Percentiles rank a stretch among this genome's conserved stretches.
Evolutionary conservation across 1,284 basidiomycete species (phyloP).

Genomic region (Ustilago sp.): DNA sequence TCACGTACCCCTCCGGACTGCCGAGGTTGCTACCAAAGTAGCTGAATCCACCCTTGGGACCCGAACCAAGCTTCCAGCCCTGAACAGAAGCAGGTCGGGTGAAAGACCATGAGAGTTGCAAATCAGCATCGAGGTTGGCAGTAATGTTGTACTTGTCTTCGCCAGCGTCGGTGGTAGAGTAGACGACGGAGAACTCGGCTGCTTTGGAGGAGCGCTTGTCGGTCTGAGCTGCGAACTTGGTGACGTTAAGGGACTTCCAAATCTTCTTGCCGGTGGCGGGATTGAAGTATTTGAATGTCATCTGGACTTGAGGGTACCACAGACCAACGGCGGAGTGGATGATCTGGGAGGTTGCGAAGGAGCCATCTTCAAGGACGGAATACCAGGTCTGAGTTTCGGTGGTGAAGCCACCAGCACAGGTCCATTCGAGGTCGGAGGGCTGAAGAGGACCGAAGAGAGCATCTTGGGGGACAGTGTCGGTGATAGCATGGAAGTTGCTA

Average conservation of each 20-base stretch:
- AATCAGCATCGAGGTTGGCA: slow-evolving; percentile 82
- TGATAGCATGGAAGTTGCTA: slow-evolving; percentile 65
- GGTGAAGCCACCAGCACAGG: slow-evolving; percentile 82
- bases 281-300: slow-evolving; percentile 91
- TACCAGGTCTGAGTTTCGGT: slow-evolving; percentile 96
- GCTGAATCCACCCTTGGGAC: slow-evolving; percentile 86
- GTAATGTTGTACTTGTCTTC: slow-evolving; percentile 81
- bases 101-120: slow-evolving; percentile 84
- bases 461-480: slow-evolving; percentile 57
- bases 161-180: slow-evolving; percentile 76
- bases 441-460: slow-evolving; percentile 78
- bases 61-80: slow-evolving; percentile 92
- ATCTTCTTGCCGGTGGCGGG: slow-evolving; percentile 79
- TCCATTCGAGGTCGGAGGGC: slow-evolving; percentile 82
- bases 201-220: slow-evolving; percentile 89
- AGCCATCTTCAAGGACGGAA: slow-evolving; percentile 83
- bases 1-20: slow-evolving; percentile 61
- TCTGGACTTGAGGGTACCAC: slow-evolving; percentile 95
- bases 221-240: slow-evolving; percentile 78
- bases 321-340: slow-evolving; percentile 93
- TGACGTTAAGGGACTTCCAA: slow-evolving; percentile 92
- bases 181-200: slow-evolving; percentile 82
- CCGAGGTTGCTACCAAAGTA: slow-evolving; percentile 78
- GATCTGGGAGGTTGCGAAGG: slow-evolving; percentile 86
- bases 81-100: slow-evolving; percentile 78